These are phyloP conservation scores for Aspergillus saccharolyticus DNA, from an alignment of 495 filamentous ascomycete species.

Conservation along the genomic window DNA sequence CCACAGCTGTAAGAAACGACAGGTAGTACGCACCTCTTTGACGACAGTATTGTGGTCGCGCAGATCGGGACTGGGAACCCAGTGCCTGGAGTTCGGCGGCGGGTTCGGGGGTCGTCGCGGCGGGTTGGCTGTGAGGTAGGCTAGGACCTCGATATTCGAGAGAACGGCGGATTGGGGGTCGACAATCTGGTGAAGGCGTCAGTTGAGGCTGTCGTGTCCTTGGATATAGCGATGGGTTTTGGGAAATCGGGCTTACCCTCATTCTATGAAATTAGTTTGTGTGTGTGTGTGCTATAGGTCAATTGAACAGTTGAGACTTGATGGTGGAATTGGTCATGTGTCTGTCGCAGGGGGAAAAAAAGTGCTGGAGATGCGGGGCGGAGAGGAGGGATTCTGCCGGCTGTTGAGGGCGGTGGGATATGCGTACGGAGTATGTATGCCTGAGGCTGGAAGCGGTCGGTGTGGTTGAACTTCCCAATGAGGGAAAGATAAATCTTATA, in stretches of 20 bases:
- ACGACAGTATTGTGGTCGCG: constrained; percentile 48
- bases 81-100: constrained; percentile 36
- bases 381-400: constrained; percentile 1
- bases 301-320: not conserved
- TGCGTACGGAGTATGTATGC: no score
- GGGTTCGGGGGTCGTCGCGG: constrained; percentile 39
- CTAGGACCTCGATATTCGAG: constrained; percentile 61
- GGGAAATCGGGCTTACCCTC: constrained; percentile 23
- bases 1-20: no score
- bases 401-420: not conserved
- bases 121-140: constrained; percentile 48
- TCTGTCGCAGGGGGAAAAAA: constrained; percentile 3
- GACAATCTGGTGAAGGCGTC: constrained; percentile 44
- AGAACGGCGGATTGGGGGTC: constrained; percentile 58
- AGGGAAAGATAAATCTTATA: no score
- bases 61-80: constrained; percentile 40
- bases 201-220: not conserved
- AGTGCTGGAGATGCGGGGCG: constrained; percentile 6
- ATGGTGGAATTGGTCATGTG: not conserved
- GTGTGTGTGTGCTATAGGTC: not conserved
- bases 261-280: constrained; percentile 12
- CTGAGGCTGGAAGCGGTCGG: not conserved
- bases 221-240: no score
- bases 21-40: constrained; percentile 36
- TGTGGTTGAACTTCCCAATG: not conserved